These are phyloP conservation scores for Solanum sparsipilum DNA, from an alignment of 257 asterid genomes.

Conservation along the genomic window DNA sequence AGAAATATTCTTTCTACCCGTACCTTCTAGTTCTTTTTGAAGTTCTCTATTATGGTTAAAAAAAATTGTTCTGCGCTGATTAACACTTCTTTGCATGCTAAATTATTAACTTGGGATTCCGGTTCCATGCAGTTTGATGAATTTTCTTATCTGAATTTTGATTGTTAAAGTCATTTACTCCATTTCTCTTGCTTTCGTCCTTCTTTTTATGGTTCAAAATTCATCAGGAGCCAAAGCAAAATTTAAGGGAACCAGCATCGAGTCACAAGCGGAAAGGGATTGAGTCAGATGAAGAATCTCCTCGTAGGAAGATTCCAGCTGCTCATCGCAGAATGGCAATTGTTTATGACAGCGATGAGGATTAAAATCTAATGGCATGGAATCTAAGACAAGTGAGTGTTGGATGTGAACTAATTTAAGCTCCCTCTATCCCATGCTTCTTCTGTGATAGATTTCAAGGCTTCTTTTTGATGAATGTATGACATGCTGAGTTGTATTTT, in stretches of 20 bases:
- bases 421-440: neutral
- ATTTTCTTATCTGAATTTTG: neutral
- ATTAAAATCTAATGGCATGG: constrained; percentile 18
- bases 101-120: neutral
- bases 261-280: constrained; percentile 61
- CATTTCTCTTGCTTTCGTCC: neutral
- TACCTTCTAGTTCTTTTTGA: neutral
- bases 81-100: neutral
- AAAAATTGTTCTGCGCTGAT: neutral
- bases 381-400: neutral
- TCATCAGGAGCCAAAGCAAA: constrained; percentile 67
- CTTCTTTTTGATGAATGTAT: neutral
- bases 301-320: constrained; percentile 60
- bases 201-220: neutral
- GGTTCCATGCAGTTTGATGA: neutral
- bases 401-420: neutral
- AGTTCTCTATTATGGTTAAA: neutral
- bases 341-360: constrained; percentile 86
- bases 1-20: neutral
- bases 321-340: constrained; percentile 84
- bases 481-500: neutral
- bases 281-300: constrained; percentile 90
- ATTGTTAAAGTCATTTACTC: neutral
- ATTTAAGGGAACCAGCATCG: constrained; percentile 46
- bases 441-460: neutral